Evolutionary conservation across 2,329 filamentous ascomycete species (phyloP).

Genomic region (Colletotrichum tropicale): DNA sequence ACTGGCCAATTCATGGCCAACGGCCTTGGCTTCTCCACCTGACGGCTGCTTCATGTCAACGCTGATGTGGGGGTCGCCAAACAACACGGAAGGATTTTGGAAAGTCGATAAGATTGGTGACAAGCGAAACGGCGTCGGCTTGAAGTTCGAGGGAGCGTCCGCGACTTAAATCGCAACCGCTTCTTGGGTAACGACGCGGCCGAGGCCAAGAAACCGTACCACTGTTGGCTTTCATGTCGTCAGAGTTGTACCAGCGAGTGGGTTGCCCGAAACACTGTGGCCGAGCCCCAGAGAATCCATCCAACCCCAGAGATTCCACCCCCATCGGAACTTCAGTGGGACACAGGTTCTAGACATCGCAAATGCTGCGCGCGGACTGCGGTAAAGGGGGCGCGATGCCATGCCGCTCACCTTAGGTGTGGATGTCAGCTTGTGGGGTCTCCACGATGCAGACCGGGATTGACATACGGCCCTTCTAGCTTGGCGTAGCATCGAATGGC

Average conservation of each 20-base stretch:
- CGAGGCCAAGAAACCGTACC: not conserved
- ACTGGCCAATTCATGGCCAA: slow-evolving; percentile 9
- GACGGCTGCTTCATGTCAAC: not conserved
- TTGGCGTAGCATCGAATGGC: not conserved
- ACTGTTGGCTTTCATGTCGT: not conserved
- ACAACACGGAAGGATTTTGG: not conserved
- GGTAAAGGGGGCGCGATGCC: not conserved
- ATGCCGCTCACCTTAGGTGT: not conserved
- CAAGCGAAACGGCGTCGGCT: not conserved
- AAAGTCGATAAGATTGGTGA: not conserved
- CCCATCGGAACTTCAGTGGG: not conserved
- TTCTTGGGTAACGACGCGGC: not conserved
- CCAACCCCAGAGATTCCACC: slow-evolving; percentile 1
- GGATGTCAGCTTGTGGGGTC: not conserved
- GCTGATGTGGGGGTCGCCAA: not conserved
- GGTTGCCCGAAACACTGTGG: not conserved
- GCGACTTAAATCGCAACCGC: not conserved
- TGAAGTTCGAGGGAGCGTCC: not conserved
- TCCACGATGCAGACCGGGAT: not conserved
- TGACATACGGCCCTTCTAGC: not conserved
- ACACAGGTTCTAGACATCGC: not conserved
- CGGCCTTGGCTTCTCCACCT: slow-evolving; percentile 2
- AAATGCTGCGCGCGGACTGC: not conserved
- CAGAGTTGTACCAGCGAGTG: not conserved
- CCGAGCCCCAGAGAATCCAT: not conserved